Conservation (phyloP, 345 rosid genomes). For the Toxicodendron radicans region DNA sequence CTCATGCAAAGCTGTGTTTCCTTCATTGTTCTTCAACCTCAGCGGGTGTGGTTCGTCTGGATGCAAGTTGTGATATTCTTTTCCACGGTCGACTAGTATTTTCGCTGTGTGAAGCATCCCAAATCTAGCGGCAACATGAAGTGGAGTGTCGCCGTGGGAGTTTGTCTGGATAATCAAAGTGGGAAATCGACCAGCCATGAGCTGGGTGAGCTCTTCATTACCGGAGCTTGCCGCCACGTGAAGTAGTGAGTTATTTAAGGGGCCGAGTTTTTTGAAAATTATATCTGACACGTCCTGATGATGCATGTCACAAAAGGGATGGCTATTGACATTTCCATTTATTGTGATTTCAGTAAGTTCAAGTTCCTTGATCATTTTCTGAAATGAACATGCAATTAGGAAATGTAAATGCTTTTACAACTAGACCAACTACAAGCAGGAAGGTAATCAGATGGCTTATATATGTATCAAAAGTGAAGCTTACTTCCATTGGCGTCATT, state of each 20-base stretch:
- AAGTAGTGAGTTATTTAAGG: constrained; percentile 6
- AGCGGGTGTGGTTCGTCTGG: too few species aligned
- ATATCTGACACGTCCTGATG: not conserved
- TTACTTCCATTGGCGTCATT: too few species aligned
- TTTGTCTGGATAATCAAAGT: not conserved
- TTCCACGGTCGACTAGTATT: not conserved
- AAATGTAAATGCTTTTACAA: too few species aligned
- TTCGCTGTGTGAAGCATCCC: constrained; percentile 15
- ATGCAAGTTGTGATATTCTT: not conserved
- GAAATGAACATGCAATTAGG: not conserved
- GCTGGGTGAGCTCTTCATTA: not conserved
- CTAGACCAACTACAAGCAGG: too few species aligned
- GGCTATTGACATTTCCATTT: not conserved
- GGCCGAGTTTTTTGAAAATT: not conserved
- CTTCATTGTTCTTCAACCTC: constrained; percentile 24
- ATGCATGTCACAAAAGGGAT: not conserved
- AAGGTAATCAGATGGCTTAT: too few species aligned
- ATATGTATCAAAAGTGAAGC: too few species aligned
- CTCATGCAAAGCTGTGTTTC: constrained; percentile 34
- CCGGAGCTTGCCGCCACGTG: constrained; percentile 11
- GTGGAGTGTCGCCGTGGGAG: constrained; percentile 24
- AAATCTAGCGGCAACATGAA: constrained; percentile 28
- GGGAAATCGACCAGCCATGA: not conserved
- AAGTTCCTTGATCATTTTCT: not conserved
- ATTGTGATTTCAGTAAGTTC: not conserved